These are phyloP conservation scores for Lachancea meyersii DNA, from an alignment of 805 yeast species.

Conservation along the genomic window DNA sequence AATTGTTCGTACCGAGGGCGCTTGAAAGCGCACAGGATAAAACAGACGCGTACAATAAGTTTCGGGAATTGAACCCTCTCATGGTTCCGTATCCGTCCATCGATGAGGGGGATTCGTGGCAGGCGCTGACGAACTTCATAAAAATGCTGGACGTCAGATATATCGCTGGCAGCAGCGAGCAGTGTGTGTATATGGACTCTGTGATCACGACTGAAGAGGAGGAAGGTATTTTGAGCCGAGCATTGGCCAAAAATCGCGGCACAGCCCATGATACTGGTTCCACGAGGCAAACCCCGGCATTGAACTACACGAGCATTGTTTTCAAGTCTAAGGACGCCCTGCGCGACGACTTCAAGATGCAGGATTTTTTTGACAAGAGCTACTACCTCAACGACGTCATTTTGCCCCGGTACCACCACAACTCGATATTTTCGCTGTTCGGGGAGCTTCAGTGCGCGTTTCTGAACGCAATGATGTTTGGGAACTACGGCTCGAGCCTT, in stretches of 20 bases:
- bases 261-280: background rate
- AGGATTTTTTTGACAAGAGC: conserved; percentile 52
- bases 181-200: conserved; percentile 25
- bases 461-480: conserved; percentile 44
- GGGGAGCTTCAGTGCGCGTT: conserved; percentile 54
- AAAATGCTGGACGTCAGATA: conserved; percentile 14
- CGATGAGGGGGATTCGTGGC: conserved; percentile 21
- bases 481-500: conserved; percentile 55
- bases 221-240: conserved; percentile 12
- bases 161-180: conserved; percentile 5
- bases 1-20: conserved; percentile 13
- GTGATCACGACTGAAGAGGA: conserved; percentile 29
- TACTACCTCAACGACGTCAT: conserved; percentile 46
- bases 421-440: conserved; percentile 29
- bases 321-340: conserved; percentile 30
- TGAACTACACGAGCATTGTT: conserved; percentile 19
- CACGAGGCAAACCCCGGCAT: conserved; percentile 9
- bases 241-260: conserved; percentile 6
- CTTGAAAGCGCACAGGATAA: background rate
- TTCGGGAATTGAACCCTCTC: conserved; percentile 9
- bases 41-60: conserved; percentile 4
- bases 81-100: conserved; percentile 22
- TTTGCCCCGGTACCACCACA: conserved; percentile 25
- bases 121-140: conserved; percentile 11
- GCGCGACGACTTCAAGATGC: conserved; percentile 38